Evolutionary conservation across 2,329 filamentous ascomycete species (phyloP), one percentile per base, ranked within the genome.

Genomic region (Plenodomus tracheiphilus): DNA sequence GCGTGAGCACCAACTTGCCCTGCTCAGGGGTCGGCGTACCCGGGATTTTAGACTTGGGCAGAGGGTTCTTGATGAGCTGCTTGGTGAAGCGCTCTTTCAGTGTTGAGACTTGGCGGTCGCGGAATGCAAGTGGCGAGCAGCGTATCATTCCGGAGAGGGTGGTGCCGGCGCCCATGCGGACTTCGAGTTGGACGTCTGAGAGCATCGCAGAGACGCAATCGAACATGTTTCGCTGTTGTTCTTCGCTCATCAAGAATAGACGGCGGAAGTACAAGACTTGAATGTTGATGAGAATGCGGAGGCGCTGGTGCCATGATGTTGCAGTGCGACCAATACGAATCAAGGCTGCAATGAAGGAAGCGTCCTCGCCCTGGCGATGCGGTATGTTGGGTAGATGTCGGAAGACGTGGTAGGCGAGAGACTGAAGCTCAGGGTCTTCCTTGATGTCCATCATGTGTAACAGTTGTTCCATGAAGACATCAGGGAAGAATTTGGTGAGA

Each of bases 391-490:
- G 91, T 15, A 99, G 78, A 67, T 99, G 93, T 6, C 93, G 88
- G 78, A 97, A 99, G 36, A 99, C 94, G 66, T 96, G 91, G 69
- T 97, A 99, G 0, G 94, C 93, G 8, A 97, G 81, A 9, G 89
- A 87, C 79, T 97, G 95, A 2, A 99, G 81, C 72, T 99, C 95
- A 0, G 91, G 91, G 64, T 99, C 94, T 72, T 99, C 94, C 72
- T 97, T 97, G 70, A 99, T 91, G 67, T 99, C 94, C 93, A 99
- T 99, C 94, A 99, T 99, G 77, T 99, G 92, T 43, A 99, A 78
- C 13, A 99, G 83, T 70, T 97, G 89, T 63, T 94, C 89, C 71
- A 96, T 94, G 66, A 97, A 93, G 0, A 88, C 81, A 30, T 89
- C 82, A 0, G 91, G 88, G 78, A 99, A 97, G 81, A 97, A 97